Base-by-base conservation (phyloP, 176 grass and related monocot species). In the Coix lacrymajobi region DNA sequence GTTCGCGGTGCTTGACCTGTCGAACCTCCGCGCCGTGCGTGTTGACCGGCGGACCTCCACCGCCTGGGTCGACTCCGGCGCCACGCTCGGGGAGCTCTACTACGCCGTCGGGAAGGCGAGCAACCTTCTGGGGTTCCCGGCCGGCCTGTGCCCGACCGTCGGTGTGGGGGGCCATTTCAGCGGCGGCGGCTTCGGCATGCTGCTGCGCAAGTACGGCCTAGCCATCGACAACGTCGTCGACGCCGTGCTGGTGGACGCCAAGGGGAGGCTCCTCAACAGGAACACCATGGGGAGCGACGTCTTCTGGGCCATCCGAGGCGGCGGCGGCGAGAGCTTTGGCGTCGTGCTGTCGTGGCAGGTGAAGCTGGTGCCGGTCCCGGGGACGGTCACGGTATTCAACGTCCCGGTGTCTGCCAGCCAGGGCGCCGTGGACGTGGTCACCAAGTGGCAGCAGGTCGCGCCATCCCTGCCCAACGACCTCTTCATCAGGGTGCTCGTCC, bases 61-160 rank as follows among this genome's bases (percentile, higher is more conserved):
- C 8, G 93, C 90, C 25, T 91, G 90, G 90, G 93, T 93, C 5
- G 83, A 91, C 54, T 84, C 93, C 15, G 93, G 93, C 58, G 89
- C 86, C 34, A 80, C 81, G 19, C 22, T 89, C 25, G 90, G 88
- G 11, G 91, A 93, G 60, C 72, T 87, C 1, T 97, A 91, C 81
- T 91, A 93, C 66, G 68, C 64, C 12, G 77, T 97, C 40, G 82
- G 61, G 0, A 77, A 84, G 63, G 83, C 62, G 25, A 91, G 84
- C 62, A 6, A 2, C n/a, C 5, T 0, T 2, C 60, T 87, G 0
- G 89, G 69, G 0, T 93, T 93, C 83, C 88, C 94, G 0, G 86
- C 72, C 13, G 91, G 94, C 4, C 60, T 88, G 26, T 97, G 91
- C 65, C 83, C 84, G 40, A 93, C 94, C 13, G 48, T 97, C 41